Evolutionary conservation across 768 basidiomycete genomes (phyloP), one percentile per base, ranked within the genome.

Genomic region (Porphyrellus cyaneotinctus): DNA sequence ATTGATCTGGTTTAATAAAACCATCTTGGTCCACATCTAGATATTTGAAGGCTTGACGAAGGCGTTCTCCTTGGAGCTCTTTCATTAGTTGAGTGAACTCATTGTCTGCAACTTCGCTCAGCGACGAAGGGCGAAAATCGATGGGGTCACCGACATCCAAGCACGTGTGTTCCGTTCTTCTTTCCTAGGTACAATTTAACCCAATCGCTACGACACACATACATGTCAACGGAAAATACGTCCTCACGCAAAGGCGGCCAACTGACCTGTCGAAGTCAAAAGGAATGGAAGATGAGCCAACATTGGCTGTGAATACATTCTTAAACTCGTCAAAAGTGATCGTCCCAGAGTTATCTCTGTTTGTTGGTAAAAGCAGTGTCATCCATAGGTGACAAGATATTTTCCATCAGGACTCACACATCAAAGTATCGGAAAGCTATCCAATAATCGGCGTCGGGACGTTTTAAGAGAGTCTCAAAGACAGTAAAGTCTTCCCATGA

Each of bases 71-170:
- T 74, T 97, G 97, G 51, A 97, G 80, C 38, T 94, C 95, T 72
- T 97, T 98, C 92, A 99, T 97, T 54, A 98, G 75, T 73, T 97
- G 95, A 28, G 94, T 97, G 73, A 98, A 98, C 71, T 98, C 95
- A 67, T 89, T 89, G 74, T 95, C 89, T 93, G 60, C 10, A 42
- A 46, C 56, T 35, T 22, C 36, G 32, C 36, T 64, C 47, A 66
- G 52, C 17, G 14, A 26, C 13, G 37, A 23, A 18, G 39, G 43
- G 52, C 20, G 11, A 43, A 22, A 28, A 24, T 39, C 8, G 3
- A 30, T 56, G 43, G 24, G 23, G 20, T 38, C 7, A 77, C 88
- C 63, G 63, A 93, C 94, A 97, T 73, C 92, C 92, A 51, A 97
- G 77, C 53, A 95, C 92, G 66, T 94, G 93, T 35, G 84, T 75